phyloP scores from a whole-genome alignment of 1,139 yeast species.

The Scheffersomyces insectosa region DNA sequence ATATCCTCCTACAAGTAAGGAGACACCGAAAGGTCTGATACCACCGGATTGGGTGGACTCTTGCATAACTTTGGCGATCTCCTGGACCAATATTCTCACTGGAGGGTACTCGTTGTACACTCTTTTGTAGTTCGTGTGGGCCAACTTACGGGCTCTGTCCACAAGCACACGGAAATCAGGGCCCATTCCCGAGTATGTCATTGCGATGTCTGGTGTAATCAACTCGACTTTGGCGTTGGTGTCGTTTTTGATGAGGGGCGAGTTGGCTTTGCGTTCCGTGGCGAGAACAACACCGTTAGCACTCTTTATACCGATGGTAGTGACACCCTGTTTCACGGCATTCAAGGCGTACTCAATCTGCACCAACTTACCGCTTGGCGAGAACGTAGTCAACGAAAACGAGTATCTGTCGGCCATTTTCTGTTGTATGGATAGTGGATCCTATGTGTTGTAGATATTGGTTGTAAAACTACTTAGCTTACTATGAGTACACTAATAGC shows the following conservation, averaged over 20 bases:
- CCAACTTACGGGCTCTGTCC: slow-evolving; percentile 88
- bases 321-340: slow-evolving; percentile 97
- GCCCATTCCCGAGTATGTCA: slow-evolving; percentile 98
- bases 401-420: slow-evolving; percentile 97
- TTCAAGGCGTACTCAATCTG: slow-evolving; percentile 98
- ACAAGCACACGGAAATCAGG: slow-evolving; percentile 96
- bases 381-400: slow-evolving; percentile 92
- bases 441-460: background rate
- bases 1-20: slow-evolving; percentile 89
- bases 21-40: slow-evolving; percentile 96
- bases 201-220: slow-evolving; percentile 94
- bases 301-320: slow-evolving; percentile 94
- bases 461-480: slow-evolving; percentile 1
- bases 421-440: slow-evolving; percentile 2
- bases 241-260: slow-evolving; percentile 74
- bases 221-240: slow-evolving; percentile 77
- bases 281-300: slow-evolving; percentile 97
- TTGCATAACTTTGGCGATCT: slow-evolving; percentile 94
- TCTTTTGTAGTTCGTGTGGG: slow-evolving; percentile 91
- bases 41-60: slow-evolving; percentile 99
- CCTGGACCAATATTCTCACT: slow-evolving; percentile 89
- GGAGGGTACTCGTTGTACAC: slow-evolving; percentile 97
- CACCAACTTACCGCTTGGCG: slow-evolving; percentile 96
- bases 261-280: slow-evolving; percentile 88
- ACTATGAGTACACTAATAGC: no score